Percentiles rank a stretch among this genome's conserved stretches.
Evolutionary conservation across 1,284 basidiomycete genomes (phyloP).

Genomic region (Cutaneotrichosporon sp.): DNA sequence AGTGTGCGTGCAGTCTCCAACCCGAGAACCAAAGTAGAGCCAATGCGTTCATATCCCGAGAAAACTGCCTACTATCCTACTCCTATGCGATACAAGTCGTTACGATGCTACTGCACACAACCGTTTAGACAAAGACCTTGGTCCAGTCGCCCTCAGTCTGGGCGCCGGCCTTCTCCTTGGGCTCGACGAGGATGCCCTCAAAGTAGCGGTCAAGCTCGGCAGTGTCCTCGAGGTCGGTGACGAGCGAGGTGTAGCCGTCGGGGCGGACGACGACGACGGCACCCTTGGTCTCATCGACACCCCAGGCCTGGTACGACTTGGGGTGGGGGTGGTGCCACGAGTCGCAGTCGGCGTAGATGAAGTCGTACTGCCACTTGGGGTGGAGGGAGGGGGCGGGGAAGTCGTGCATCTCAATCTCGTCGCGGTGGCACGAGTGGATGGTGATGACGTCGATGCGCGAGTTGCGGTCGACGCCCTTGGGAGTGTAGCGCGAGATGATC

Average conservation of each 20-base stretch:
- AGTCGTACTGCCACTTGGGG: slow-evolving; percentile 23
- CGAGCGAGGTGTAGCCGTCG: slow-evolving; percentile 37
- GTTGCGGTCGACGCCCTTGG: slow-evolving; percentile 39
- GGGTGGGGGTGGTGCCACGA: slow-evolving; percentile 43
- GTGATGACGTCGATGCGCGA: slow-evolving; percentile 24
- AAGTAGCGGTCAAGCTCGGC: slow-evolving; percentile 10
- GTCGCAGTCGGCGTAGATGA: slow-evolving; percentile 41
- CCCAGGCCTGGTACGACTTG: slow-evolving; percentile 47
- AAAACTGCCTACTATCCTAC: neutral
- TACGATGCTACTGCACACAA: neutral
- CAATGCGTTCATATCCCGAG: neutral
- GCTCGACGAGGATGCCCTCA: slow-evolving; percentile 10
- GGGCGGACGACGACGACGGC: slow-evolving; percentile 48
- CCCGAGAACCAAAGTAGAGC: too few species aligned
- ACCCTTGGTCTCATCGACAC: slow-evolving; percentile 43
- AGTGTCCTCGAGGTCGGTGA: slow-evolving; percentile 24
- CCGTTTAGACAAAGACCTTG: neutral
- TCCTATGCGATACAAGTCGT: neutral
- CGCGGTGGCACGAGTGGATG: slow-evolving; percentile 20
- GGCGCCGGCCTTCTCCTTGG: slow-evolving; percentile 4
- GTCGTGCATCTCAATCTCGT: slow-evolving; percentile 22
- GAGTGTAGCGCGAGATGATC: slow-evolving; percentile 43
- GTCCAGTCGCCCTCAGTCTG: slow-evolving; percentile 14
- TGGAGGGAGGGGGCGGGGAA: slow-evolving; percentile 19
- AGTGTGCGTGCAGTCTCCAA: too few species aligned